Conservation (phyloP, 352 stramenopile genomes). For the Bremia lactucae region DNA sequence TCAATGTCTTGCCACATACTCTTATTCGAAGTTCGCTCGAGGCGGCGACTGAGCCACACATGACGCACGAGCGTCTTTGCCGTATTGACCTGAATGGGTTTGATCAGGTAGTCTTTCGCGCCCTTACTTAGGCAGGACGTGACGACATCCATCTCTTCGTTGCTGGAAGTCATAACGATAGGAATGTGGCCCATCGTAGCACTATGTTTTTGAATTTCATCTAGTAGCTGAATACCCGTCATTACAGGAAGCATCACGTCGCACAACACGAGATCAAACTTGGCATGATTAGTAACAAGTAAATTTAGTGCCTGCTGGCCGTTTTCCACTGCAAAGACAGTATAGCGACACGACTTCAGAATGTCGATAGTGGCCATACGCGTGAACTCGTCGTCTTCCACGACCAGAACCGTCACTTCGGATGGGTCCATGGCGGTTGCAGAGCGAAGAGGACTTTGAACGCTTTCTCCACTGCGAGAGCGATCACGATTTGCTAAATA, state of each 20-base stretch:
- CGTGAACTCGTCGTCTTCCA: slow-evolving; percentile 86
- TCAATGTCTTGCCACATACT: slow-evolving; percentile 81
- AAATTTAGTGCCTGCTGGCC: slow-evolving; percentile 64
- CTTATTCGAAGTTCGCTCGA: slow-evolving; percentile 51
- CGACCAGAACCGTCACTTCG: slow-evolving; percentile 82
- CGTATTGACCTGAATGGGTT: slow-evolving; percentile 85
- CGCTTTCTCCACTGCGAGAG: no score
- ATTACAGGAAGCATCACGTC: slow-evolving; percentile 86
- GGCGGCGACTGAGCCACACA: slow-evolving; percentile 71
- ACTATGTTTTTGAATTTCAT: slow-evolving; percentile 67
- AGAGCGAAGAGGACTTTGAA: no score
- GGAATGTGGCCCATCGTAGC: slow-evolving; percentile 66
- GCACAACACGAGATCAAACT: slow-evolving; percentile 83
- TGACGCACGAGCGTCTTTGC: slow-evolving; percentile 84
- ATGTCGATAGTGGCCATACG: slow-evolving; percentile 84
- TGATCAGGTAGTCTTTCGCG: slow-evolving; percentile 87
- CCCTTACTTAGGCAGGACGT: slow-evolving; percentile 83
- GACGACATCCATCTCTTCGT: slow-evolving; percentile 86
- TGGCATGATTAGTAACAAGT: slow-evolving; percentile 55
- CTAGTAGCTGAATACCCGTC: slow-evolving; percentile 81
- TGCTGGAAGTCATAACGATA: slow-evolving; percentile 85
- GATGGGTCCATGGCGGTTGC: slow-evolving; percentile 67
- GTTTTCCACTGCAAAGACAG: slow-evolving; percentile 78
- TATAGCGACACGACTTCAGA: slow-evolving; percentile 80
- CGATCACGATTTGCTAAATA: no score